These are phyloP conservation scores for Colletotrichum tabaci DNA, from an alignment of 2,329 filamentous ascomycete genomes.

Conservation along the genomic window DNA sequence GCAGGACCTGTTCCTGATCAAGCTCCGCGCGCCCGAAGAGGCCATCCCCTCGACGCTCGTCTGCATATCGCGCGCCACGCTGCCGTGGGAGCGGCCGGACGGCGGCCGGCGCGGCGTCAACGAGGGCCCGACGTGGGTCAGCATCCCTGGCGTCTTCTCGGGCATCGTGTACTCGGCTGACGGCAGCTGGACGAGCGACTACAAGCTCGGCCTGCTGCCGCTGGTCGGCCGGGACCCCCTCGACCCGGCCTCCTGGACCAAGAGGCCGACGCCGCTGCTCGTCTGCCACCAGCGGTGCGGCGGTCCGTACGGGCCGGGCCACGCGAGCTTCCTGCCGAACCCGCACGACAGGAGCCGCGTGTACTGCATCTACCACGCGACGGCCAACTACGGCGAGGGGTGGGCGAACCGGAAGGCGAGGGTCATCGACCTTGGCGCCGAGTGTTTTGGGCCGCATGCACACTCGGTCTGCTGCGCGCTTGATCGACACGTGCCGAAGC, in stretches of 20 bases:
- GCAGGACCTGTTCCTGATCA: conserved; percentile 46
- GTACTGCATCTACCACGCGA: conserved; percentile 72
- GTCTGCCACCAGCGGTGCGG: conserved; percentile 59
- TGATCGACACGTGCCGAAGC: conserved; percentile 34
- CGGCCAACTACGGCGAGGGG: conserved; percentile 53
- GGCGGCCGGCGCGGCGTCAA: conserved; percentile 64
- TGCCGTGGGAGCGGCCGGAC: conserved; percentile 63
- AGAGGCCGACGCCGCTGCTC: conserved; percentile 65
- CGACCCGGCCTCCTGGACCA: conserved; percentile 62
- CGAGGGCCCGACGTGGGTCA: conserved; percentile 69
- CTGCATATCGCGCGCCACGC: conserved; percentile 66
- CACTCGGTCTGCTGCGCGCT: conserved; percentile 42
- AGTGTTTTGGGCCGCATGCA: conserved; percentile 39
- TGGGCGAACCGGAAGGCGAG: conserved; percentile 45
- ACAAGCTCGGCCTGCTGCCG: conserved; percentile 67
- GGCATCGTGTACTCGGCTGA: conserved; percentile 69
- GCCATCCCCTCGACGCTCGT: conserved; percentile 59
- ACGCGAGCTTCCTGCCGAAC: conserved; percentile 72
- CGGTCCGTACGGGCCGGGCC: conserved; percentile 70
- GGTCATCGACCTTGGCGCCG: conserved; percentile 40
- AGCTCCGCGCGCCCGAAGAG: conserved; percentile 56
- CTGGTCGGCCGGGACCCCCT: conserved; percentile 68
- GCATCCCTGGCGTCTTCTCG: conserved; percentile 63
- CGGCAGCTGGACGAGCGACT: conserved; percentile 70
- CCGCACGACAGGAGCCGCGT: conserved; percentile 66